Evolutionary conservation across 805 yeast species (phyloP).

Genomic region (Metschnikowia noctiluminum): DNA sequence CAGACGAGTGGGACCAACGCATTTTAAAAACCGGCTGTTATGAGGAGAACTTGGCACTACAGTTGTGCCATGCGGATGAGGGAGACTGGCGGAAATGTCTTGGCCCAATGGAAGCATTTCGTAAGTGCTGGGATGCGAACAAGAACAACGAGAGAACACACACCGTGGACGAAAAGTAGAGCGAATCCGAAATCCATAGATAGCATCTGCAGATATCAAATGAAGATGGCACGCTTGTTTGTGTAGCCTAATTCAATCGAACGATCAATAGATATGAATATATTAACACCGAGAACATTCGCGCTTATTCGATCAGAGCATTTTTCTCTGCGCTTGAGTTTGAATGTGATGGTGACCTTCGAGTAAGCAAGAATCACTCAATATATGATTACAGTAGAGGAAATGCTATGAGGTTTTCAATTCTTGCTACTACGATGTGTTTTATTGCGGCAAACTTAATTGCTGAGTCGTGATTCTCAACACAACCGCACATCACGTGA

Average conservation of each 20-base stretch:
- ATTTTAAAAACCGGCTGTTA: conserved; percentile 75
- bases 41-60: conserved; percentile 66
- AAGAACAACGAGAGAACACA: conserved; percentile 51
- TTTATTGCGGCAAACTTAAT: too few species aligned
- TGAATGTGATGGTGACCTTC: too few species aligned
- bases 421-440: too few species aligned
- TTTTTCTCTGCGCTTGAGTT: too few species aligned
- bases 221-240: not conserved
- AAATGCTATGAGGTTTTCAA: too few species aligned
- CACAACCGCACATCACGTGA: not conserved
- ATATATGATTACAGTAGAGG: too few species aligned
- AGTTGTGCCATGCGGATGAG: conserved; percentile 76
- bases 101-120: conserved; percentile 58
- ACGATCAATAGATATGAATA: too few species aligned
- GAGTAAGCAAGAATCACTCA: too few species aligned
- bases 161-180: conserved; percentile 31
- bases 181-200: not conserved
- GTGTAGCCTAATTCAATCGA: not conserved
- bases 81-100: conserved; percentile 70
- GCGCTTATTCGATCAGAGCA: too few species aligned
- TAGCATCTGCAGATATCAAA: not conserved
- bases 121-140: conserved; percentile 59
- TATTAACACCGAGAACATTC: too few species aligned
- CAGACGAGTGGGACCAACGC: conserved; percentile 74
- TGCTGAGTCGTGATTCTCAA: too few species aligned